phyloP scores from a whole-genome alignment of 345 rosid species.

The Jatropha curcas region DNA sequence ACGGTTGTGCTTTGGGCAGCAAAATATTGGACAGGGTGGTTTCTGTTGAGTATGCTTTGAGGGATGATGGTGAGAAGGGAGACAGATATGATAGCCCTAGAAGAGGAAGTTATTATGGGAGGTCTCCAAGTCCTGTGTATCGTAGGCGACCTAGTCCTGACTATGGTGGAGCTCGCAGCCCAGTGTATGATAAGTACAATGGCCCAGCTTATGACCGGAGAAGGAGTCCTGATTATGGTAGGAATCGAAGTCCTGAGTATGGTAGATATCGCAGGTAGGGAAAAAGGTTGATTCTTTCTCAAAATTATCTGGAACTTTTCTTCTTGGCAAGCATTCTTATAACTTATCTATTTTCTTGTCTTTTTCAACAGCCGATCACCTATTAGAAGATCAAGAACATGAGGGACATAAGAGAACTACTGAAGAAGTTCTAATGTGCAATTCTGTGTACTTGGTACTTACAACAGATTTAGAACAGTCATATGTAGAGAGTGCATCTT shows the following conservation, averaged over 20 bases:
- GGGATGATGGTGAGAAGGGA: slow-evolving; percentile 73
- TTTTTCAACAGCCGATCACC: slow-evolving; percentile 62
- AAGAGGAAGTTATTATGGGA: slow-evolving; percentile 53
- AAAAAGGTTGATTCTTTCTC: too few species aligned
- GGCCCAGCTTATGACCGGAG: slow-evolving; percentile 59
- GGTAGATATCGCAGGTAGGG: slow-evolving; percentile 70
- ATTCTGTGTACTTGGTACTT: neutral
- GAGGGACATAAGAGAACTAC: slow-evolving; percentile 14
- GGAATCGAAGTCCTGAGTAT: slow-evolving; percentile 47
- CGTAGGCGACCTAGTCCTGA: slow-evolving; percentile 77
- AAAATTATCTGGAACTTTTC: neutral
- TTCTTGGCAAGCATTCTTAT: neutral
- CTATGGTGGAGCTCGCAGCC: slow-evolving; percentile 71
- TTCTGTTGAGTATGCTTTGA: slow-evolving; percentile 85
- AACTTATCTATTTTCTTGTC: neutral
- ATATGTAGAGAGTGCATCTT: slow-evolving; percentile 10
- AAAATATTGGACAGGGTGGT: slow-evolving; percentile 76
- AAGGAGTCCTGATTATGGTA: slow-evolving; percentile 46
- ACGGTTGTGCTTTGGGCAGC: slow-evolving; percentile 41
- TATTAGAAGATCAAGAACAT: slow-evolving; percentile 52
- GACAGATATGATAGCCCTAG: slow-evolving; percentile 63
- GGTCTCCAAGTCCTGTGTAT: slow-evolving; percentile 71
- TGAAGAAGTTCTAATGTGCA: neutral
- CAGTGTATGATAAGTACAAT: slow-evolving; percentile 63
- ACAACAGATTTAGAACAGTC: slow-evolving; percentile 14